A percentile compares a stretch with the other conserved stretches of the same genome.
These are phyloP conservation scores for Reticulascus tulasneorum DNA, from an alignment of 2,329 filamentous ascomycete species.

Conservation along the genomic window DNA sequence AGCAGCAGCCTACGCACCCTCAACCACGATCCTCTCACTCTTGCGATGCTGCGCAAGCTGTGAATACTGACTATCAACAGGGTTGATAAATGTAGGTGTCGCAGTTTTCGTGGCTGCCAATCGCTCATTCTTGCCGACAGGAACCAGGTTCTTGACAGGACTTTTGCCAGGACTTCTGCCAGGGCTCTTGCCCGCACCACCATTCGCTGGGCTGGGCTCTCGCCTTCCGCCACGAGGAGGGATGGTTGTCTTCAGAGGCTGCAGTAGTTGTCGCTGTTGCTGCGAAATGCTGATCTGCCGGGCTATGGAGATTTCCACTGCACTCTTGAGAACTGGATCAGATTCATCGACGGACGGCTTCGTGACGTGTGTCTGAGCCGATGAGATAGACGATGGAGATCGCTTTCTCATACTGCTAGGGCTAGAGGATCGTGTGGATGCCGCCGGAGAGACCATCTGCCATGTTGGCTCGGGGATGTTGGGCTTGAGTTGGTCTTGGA, in stretches of 20 bases:
- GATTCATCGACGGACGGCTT: constrained; percentile 32
- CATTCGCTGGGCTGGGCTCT: constrained; percentile 16
- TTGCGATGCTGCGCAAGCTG: constrained; percentile 38
- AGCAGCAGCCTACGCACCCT: constrained; percentile 31
- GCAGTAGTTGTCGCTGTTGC: constrained; percentile 56
- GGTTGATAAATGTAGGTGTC: constrained; percentile 43
- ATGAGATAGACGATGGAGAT: constrained; percentile 27
- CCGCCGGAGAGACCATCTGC: constrained; percentile 41
- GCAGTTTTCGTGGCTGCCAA: constrained; percentile 33
- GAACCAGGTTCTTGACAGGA: constrained; percentile 7
- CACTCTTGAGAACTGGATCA: constrained; percentile 43
- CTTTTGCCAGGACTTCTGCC: constrained; percentile 7
- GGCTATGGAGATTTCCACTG: constrained; percentile 64
- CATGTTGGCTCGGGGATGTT: constrained; percentile 39
- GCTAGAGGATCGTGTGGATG: constrained; percentile 16
- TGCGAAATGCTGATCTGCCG: constrained; percentile 63
- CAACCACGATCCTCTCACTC: constrained; percentile 52
- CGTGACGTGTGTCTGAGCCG: constrained; percentile 28
- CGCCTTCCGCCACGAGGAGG: not conserved
- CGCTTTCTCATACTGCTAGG: constrained; percentile 24
- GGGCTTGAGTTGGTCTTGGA: constrained; percentile 28
- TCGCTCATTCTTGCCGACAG: constrained; percentile 21
- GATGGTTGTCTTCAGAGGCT: constrained; percentile 42
- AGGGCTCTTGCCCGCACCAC: constrained; percentile 9
- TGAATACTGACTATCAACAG: constrained; percentile 25